Evolutionary conservation across 2,329 filamentous ascomycete genomes (phyloP).

Genomic region (Coleophoma eucalyptorum): DNA sequence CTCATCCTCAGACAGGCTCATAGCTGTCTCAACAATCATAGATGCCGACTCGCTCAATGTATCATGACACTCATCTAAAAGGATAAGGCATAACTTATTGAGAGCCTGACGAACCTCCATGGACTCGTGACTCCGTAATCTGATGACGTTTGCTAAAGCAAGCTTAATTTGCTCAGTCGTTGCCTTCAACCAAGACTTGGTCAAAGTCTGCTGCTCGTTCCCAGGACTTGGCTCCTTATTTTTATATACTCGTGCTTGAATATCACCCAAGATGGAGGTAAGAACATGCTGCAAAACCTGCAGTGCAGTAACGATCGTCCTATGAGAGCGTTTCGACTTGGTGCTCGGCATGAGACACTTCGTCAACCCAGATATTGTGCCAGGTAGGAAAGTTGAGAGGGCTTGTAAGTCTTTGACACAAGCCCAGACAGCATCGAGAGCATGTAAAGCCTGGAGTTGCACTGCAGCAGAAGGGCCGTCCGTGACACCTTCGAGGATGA

Average conservation of each 20-base stretch:
- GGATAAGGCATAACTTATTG: conserved; percentile 64
- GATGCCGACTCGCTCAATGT: conserved; percentile 66
- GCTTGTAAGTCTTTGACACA: conserved; percentile 70
- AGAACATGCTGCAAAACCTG: conserved; percentile 53
- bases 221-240: conserved; percentile 19
- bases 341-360: conserved; percentile 67
- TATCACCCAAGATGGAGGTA: conserved; percentile 52
- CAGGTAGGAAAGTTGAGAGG: conserved; percentile 81
- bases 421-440: conserved; percentile 57
- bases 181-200: conserved; percentile 68
- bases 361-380: conserved; percentile 77
- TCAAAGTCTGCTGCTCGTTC: conserved; percentile 33
- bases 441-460: conserved; percentile 65
- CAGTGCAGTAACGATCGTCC: conserved; percentile 61
- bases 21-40: conserved; percentile 77
- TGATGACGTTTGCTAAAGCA: conserved; percentile 74
- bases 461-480: conserved; percentile 62
- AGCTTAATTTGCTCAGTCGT: conserved; percentile 80
- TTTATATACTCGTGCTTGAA: conserved; percentile 42
- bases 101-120: conserved; percentile 65
- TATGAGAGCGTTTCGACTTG: conserved; percentile 54
- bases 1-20: conserved; percentile 59
- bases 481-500: conserved; percentile 71
- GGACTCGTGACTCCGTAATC: conserved; percentile 67
- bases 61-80: conserved; percentile 74